Evolutionary conservation across 805 yeast species (phyloP), one percentile per base, ranked within the genome.

Genomic region (Saturnispora hagleri): DNA sequence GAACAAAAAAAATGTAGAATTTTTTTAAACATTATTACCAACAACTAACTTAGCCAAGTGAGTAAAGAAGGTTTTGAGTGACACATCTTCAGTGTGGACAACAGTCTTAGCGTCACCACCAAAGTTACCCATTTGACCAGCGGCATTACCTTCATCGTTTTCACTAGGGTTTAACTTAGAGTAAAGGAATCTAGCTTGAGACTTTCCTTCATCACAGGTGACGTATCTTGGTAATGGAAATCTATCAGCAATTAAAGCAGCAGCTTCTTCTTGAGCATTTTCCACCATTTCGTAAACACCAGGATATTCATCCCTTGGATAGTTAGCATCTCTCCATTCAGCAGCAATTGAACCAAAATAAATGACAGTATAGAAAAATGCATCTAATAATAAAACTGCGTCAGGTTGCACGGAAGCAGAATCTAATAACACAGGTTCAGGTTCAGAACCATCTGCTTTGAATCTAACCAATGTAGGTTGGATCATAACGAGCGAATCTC

Each of bases 161-260:
- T 86, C 89, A 46, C 96, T 85, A 41, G 99, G 99, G 69, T 95
- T 93, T 68, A 93, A 80, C 71, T 89, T 93, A 28, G 97, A 88
- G 69, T 89, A 82, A 69, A 93, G 76, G 76, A 93, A 93, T 71
- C 99, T 83, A 2, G 98, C 97, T 72, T 93, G 99, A 15, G 97
- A 90, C 51, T 97, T 97, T 62, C 99, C 98, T 61, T 91, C 97
- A 66, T 91, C 97, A 54, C 97, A 89, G 62, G 91, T 96, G 60
- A 93, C 90, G 65, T 91, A 93, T 70, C 99, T 81, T 46, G 99
- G 99, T 64, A 93, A 76, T 61, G 99, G 99, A 81, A 89, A 91
- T 65, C 99, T 80, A 65, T 93, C 98, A 38, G 86, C 80, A 62
- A 93, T 80, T 57, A 95, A 75, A 60, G 85, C 89, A 6, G 96